Base-by-base conservation (phyloP, 148 eudicot species). In the Fagopyrum tataricum region DNA sequence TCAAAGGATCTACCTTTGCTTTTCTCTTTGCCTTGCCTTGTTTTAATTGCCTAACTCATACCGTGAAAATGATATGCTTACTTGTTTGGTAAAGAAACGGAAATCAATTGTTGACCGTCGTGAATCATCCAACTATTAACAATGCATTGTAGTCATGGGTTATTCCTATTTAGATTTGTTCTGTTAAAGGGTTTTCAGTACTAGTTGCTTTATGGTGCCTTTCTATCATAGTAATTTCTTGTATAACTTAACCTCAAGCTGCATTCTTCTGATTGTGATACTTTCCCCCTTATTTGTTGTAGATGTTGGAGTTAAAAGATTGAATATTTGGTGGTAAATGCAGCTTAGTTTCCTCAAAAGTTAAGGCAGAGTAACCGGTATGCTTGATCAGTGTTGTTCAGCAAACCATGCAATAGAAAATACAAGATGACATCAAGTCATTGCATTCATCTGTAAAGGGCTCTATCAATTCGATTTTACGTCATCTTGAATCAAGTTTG, bases 401-500 rank as follows among this genome's bases (percentile, higher is more conserved):
- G 40, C 58, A 41, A 41, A 66, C 5, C 71, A 76, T 67, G 26
- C 71, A 72, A 70, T 42, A 2, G 48, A 67, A 70, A 77, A 81
- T 77, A 43, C 74, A 37, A 2, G 77, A 66, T 59, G 81, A 78
- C 24, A 80, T 73, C 49, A 83, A 80, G 51, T 58, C 68, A 13
- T 75, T 72, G 31, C 71, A 64, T 78, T 76, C 75, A 73, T 69
- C 15, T 42, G 77, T 55, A 21, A 84, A 83, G 48, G 85, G 77
- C 26, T 67, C 72, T 44, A 44, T 55, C 41, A 75, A 72, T 72
- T 77, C 75, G 53, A 76, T 84, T 78, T 80, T 86, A 41, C 86
- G 80, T 78, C 79, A 79, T 78, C 41, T 87, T 31, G 77, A 82
- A 72, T 73, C 87, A 58, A 80, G 81, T 76, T 78, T 88, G 78